A percentile compares a stretch with the other conserved stretches of the same genome.
These are phyloP conservation scores for Podila clonocystis DNA, from an alignment of 192 early-diverging fungal genomes.

Conservation along the genomic window DNA sequence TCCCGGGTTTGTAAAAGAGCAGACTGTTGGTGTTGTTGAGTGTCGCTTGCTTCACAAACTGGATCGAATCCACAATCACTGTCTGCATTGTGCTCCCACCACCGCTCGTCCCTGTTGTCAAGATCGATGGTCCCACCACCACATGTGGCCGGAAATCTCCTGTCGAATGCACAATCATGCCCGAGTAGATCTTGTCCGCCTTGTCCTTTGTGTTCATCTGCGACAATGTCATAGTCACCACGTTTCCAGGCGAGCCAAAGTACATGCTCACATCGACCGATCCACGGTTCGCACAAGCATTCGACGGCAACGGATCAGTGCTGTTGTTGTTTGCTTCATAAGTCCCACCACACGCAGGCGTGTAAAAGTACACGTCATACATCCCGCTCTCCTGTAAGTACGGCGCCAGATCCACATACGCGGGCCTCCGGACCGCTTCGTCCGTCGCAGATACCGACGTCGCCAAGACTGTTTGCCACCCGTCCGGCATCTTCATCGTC, in stretches of 20 bases:
- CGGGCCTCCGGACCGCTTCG: constrained; percentile 1
- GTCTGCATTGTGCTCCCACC: constrained; percentile 7
- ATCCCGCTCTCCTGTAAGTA: constrained; percentile 69
- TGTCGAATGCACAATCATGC: constrained; percentile 60
- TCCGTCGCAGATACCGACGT: constrained; percentile 21
- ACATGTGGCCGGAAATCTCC: constrained; percentile 59
- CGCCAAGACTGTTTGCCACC: constrained; percentile 39
- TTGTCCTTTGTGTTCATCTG: constrained; percentile 58
- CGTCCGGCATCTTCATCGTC: constrained; percentile 16
- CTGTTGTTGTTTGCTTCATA: constrained; percentile 3
- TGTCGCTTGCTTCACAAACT: constrained; percentile 50
- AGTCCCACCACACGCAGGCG: constrained; percentile 59
- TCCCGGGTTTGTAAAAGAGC: constrained; percentile 29
- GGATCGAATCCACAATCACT: constrained; percentile 42
- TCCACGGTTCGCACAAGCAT: constrained; percentile 20
- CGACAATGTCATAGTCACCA: constrained; percentile 42
- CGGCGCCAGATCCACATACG: constrained; percentile 54
- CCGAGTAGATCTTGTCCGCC: constrained; percentile 56
- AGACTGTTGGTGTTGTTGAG: constrained; percentile 38
- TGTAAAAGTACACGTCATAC: constrained; percentile 64
- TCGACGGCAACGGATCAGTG: constrained; percentile 8
- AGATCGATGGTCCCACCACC: constrained; percentile 47
- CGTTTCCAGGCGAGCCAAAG: constrained; percentile 31
- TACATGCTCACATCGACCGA: constrained; percentile 46
- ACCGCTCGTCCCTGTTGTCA: constrained; percentile 6